phyloP scores from a whole-genome alignment of 495 filamentous ascomycete species.

The Extremus antarcticus region DNA sequence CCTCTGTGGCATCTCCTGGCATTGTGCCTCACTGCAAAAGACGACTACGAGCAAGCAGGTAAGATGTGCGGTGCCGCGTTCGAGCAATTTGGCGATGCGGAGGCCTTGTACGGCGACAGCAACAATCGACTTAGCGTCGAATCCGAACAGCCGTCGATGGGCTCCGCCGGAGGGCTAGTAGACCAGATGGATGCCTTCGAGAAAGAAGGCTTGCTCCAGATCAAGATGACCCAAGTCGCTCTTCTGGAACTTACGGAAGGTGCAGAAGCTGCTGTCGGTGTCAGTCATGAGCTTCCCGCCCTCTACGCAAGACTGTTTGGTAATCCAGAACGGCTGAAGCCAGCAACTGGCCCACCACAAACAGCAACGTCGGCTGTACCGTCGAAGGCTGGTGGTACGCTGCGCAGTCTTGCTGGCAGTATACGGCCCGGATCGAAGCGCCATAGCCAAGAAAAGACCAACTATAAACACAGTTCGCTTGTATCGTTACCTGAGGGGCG shows the following conservation, averaged over 20 bases:
- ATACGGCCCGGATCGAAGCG: slow-evolving; percentile 46
- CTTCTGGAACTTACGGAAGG: slow-evolving; percentile 75
- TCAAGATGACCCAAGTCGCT: slow-evolving; percentile 87
- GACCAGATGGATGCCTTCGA: slow-evolving; percentile 66
- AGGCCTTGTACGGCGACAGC: slow-evolving; percentile 28
- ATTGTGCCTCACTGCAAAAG: slow-evolving; percentile 70
- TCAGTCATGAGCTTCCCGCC: slow-evolving; percentile 68
- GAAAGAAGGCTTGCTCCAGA: slow-evolving; percentile 70
- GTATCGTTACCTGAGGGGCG: background rate
- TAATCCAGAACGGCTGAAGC: slow-evolving; percentile 30
- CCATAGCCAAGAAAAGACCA: slow-evolving; percentile 16
- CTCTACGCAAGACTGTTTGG: slow-evolving; percentile 72
- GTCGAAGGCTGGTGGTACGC: slow-evolving; percentile 57
- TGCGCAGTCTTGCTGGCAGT: slow-evolving; percentile 62
- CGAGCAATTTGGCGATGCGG: slow-evolving; percentile 55
- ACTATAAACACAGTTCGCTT: background rate
- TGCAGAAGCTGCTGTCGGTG: slow-evolving; percentile 69
- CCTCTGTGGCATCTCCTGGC: slow-evolving; percentile 80
- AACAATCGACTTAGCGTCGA: background rate
- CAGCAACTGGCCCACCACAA: slow-evolving; percentile 17
- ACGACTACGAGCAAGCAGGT: slow-evolving; percentile 70
- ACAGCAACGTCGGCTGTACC: slow-evolving; percentile 33
- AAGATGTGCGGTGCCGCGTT: slow-evolving; percentile 81
- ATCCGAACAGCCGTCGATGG: background rate
- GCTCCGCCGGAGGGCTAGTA: slow-evolving; percentile 40